Evolutionary conservation across 129 eudicot species (phyloP).

Genomic region (Flaveria brownii): DNA sequence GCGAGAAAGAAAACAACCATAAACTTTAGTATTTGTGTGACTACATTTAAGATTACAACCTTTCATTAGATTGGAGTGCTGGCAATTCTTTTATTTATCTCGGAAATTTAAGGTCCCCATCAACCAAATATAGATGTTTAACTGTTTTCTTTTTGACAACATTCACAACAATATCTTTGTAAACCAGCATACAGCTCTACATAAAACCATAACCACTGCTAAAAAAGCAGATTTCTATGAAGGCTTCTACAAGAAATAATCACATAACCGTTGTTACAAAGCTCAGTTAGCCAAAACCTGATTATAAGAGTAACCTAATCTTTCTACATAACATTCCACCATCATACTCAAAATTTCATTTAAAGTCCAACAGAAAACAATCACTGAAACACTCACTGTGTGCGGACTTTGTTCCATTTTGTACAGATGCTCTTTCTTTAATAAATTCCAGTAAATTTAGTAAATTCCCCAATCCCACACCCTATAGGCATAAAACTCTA

Average conservation of each 20-base stretch:
- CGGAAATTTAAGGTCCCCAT: background rate
- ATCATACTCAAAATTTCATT: background rate
- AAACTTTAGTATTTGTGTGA: background rate
- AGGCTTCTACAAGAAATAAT: background rate
- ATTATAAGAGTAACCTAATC: background rate
- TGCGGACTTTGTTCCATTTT: background rate
- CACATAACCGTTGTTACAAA: background rate
- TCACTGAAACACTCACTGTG: too few species aligned
- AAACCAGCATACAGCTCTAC: background rate
- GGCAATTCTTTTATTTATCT: background rate
- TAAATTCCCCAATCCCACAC: background rate
- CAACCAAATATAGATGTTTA: background rate
- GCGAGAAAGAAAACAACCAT: constrained; percentile 5
- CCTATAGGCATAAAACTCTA: background rate
- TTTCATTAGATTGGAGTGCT: background rate
- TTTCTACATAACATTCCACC: background rate
- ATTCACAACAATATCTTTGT: background rate
- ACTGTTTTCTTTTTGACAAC: background rate
- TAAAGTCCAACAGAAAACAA: background rate
- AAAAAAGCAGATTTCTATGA: background rate
- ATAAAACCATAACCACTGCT: background rate
- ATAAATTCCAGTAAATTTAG: background rate
- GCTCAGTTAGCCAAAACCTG: background rate
- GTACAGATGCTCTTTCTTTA: background rate
- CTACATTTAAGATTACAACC: background rate